A percentile compares a stretch with the other conserved stretches of the same genome.
phyloP scores from a whole-genome alignment of 192 early-diverging fungal genomes.

The Podila epigama region DNA sequence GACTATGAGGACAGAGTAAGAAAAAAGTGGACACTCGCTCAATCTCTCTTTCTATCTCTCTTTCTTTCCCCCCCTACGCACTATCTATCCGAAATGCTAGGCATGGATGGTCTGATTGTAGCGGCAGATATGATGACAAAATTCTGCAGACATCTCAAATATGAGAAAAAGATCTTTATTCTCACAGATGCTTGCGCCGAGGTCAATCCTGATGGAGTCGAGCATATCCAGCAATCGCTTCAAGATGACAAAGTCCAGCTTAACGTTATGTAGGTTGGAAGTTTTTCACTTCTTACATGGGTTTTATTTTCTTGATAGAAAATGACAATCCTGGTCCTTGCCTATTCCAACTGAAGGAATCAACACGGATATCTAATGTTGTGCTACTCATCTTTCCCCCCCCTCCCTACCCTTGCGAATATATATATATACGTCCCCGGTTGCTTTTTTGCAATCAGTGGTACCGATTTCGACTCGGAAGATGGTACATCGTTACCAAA shows the following conservation, averaged over 20 bases:
- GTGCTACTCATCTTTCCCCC: no score
- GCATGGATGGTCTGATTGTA: conserved; percentile 70
- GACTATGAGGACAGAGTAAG: background rate
- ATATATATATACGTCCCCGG: no score
- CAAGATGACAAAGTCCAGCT: conserved; percentile 37
- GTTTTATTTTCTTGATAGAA: conserved; percentile 24
- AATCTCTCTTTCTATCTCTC: background rate
- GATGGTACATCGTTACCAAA: conserved; percentile 2
- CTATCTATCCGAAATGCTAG: conserved; percentile 33
- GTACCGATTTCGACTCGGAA: conserved; percentile 52
- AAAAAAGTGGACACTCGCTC: background rate
- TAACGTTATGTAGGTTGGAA: conserved; percentile 60
- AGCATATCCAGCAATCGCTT: conserved; percentile 41
- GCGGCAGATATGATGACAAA: conserved; percentile 59
- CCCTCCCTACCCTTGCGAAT: no score
- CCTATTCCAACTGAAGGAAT: no score
- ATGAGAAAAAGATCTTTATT: conserved; percentile 69
- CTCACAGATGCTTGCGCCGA: conserved; percentile 65
- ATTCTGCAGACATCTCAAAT: conserved; percentile 69
- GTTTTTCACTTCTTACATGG: background rate
- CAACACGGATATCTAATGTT: no score
- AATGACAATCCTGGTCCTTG: no score
- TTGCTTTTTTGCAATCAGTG: conserved; percentile 25
- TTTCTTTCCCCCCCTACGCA: background rate
- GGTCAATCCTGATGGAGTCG: conserved; percentile 56